A percentile compares a stretch with the other conserved stretches of the same genome.
Conservation (phyloP, 768 basidiomycete genomes). For the Boletus bicolor region DNA sequence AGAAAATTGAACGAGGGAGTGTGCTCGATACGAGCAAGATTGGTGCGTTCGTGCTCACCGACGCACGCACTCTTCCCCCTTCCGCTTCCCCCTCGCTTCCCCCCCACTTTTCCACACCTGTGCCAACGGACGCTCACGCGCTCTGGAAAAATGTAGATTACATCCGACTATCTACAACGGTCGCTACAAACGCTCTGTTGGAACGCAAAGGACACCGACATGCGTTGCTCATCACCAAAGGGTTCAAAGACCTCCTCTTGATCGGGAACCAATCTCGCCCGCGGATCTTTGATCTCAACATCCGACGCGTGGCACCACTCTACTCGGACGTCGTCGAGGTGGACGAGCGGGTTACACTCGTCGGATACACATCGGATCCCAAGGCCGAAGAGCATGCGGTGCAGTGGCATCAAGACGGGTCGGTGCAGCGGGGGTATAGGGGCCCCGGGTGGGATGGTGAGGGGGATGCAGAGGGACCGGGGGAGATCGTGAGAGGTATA, state of each 20-base stretch:
- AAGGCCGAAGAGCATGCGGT: constrained; percentile 71
- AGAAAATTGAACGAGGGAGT: constrained; percentile 61
- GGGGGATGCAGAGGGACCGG: constrained; percentile 73
- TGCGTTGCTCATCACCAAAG: constrained; percentile 86
- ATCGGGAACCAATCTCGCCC: constrained; percentile 97
- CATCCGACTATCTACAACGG: constrained; percentile 89
- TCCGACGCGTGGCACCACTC: constrained; percentile 70
- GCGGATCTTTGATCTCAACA: constrained; percentile 91
- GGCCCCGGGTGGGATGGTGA: constrained; percentile 75
- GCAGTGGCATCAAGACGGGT: constrained; percentile 71
- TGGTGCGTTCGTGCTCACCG: constrained; percentile 40
- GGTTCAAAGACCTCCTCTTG: constrained; percentile 86
- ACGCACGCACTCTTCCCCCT: background rate
- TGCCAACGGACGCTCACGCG: background rate
- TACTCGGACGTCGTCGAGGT: constrained; percentile 66
- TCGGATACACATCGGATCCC: constrained; percentile 91
- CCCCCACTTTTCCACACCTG: too few relatives aligned
- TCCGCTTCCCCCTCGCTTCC: too few relatives aligned
- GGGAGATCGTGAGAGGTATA: constrained; percentile 75
- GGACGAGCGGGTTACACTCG: constrained; percentile 92
- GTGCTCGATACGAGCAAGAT: constrained; percentile 77
- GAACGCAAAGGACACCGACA: constrained; percentile 94
- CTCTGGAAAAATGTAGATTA: constrained; percentile 53
- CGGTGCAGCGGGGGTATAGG: constrained; percentile 61
- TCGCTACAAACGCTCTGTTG: constrained; percentile 93